Evolutionary conservation across 768 basidiomycete genomes (phyloP).

Genomic region (Boletus rubropictus): DNA sequence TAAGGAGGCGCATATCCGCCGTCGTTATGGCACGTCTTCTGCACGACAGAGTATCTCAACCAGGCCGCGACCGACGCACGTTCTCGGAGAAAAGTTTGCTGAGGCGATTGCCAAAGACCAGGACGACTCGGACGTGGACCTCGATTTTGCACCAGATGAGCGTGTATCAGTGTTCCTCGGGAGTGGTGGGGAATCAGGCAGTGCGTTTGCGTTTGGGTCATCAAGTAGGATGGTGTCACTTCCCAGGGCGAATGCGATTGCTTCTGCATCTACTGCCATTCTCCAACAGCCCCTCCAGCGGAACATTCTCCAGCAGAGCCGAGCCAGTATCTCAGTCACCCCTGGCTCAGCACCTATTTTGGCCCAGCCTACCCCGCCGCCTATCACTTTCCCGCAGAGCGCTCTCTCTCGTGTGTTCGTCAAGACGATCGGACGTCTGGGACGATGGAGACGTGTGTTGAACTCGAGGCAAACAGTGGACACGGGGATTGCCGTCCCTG

Average conservation of each 20-base stretch:
- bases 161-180: slow-evolving; percentile 35
- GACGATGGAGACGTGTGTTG: slow-evolving; percentile 76
- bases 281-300: slow-evolving; percentile 57
- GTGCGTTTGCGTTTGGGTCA: slow-evolving; percentile 36
- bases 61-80: slow-evolving; percentile 38
- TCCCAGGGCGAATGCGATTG: slow-evolving; percentile 42
- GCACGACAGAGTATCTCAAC: slow-evolving; percentile 28
- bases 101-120: slow-evolving; percentile 45
- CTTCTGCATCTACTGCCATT: slow-evolving; percentile 54
- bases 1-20: slow-evolving; percentile 57
- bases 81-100: slow-evolving; percentile 63
- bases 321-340: slow-evolving; percentile 29
- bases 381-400: slow-evolving; percentile 48
- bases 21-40: slow-evolving; percentile 27
- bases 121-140: slow-evolving; percentile 68
- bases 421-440: slow-evolving; percentile 76
- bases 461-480: slow-evolving; percentile 40
- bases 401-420: slow-evolving; percentile 71
- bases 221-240: slow-evolving; percentile 25
- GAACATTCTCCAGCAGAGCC: slow-evolving; percentile 45
- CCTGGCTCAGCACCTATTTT: slow-evolving; percentile 13
- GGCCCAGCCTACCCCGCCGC: slow-evolving; percentile 32
- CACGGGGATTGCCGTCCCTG: slow-evolving; percentile 32
- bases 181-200: slow-evolving; percentile 36
- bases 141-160: slow-evolving; percentile 65